Conservation (phyloP, 306 rosid genomes). For the Inga laurina region DNA sequence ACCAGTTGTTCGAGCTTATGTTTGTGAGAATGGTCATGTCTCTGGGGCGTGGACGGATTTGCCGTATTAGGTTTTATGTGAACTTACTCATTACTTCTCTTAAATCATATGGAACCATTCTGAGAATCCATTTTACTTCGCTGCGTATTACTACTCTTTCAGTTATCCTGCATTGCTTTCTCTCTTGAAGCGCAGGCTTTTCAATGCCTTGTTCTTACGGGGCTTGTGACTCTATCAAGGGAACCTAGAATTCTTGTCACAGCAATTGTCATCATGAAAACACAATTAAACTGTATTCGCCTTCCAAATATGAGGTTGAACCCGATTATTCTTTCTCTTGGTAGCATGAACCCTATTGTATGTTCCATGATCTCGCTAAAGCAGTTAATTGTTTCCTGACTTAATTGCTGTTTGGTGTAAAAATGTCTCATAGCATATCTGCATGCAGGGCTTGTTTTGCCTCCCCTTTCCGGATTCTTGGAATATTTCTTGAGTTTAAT, state of each 20-base stretch:
- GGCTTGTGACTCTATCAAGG: not conserved
- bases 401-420: not conserved
- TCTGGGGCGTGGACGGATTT: slow-evolving; percentile 98
- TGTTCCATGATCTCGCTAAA: not conserved
- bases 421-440: not conserved
- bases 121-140: not conserved
- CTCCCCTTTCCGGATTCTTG: not conserved
- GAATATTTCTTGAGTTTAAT: not conserved
- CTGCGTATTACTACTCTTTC: not conserved
- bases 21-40: slow-evolving; percentile 93
- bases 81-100: not conserved
- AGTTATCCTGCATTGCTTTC: not conserved
- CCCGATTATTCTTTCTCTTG: not conserved
- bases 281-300: not conserved
- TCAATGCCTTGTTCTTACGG: not conserved
- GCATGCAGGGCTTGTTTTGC: not conserved
- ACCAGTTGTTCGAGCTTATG: slow-evolving; percentile 91
- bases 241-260: not conserved
- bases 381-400: not conserved
- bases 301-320: not conserved
- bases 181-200: not conserved
- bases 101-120: not conserved
- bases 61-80: slow-evolving; percentile 33
- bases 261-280: not conserved
- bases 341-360: not conserved